A percentile compares a stretch with the other conserved stretches of the same genome.
phyloP scores from a whole-genome alignment of 306 rosid genomes.

The Clitoria ternatea region DNA sequence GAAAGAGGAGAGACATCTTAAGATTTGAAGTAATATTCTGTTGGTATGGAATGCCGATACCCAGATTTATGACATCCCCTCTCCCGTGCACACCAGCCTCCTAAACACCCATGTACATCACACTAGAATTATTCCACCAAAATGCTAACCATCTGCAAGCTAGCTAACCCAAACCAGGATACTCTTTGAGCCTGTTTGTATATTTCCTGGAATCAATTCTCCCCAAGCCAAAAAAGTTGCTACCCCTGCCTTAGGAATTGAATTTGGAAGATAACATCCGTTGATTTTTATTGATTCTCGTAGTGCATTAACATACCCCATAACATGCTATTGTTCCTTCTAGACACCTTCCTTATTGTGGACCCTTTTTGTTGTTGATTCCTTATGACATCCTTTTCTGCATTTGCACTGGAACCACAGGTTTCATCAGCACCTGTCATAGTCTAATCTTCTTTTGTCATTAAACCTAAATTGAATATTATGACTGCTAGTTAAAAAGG shows the following conservation, averaged over 20 bases:
- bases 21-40: background rate
- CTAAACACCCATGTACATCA: background rate
- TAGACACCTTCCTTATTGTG: background rate
- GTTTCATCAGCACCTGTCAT: background rate
- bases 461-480: background rate
- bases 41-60: background rate
- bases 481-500: background rate
- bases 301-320: no score
- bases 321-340: no score
- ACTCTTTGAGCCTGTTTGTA: no score
- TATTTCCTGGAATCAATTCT: no score
- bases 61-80: background rate
- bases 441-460: background rate
- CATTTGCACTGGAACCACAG: background rate
- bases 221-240: no score
- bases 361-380: background rate
- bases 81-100: background rate
- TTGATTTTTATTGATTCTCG: no score
- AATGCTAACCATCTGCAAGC: background rate
- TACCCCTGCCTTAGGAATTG: no score
- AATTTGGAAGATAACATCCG: no score
- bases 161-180: background rate
- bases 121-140: background rate
- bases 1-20: background rate
- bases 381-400: background rate